Evolutionary conservation across 2,329 filamentous ascomycete species (phyloP).

Genomic region (Fusarium avenaceum): DNA sequence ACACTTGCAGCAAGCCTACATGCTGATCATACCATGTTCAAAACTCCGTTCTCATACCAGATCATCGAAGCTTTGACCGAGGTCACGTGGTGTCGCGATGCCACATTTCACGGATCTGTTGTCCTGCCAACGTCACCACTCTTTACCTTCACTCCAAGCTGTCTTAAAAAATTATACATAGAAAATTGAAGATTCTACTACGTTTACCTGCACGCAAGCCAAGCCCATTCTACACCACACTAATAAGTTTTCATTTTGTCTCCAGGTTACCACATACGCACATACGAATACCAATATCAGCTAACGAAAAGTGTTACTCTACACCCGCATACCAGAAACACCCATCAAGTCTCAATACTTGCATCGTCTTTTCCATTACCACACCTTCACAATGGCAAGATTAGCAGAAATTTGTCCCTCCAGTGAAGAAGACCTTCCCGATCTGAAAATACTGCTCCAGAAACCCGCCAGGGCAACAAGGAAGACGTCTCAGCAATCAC

Average conservation of each 20-base stretch:
- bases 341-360: background rate
- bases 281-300: constrained; percentile 22
- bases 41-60: background rate
- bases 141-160: constrained; percentile 7
- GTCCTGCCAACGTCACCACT: constrained; percentile 29
- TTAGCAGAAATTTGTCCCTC: constrained; percentile 50
- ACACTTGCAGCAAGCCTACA: background rate
- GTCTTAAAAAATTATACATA: constrained; percentile 15
- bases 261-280: constrained; percentile 21
- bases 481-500: constrained; percentile 13
- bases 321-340: constrained; percentile 15
- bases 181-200: constrained; percentile 20
- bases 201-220: constrained; percentile 13
- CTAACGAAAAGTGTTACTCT: constrained; percentile 17
- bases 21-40: background rate
- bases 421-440: constrained; percentile 60
- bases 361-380: background rate
- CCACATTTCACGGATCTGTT: constrained; percentile 28
- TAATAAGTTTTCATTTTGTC: background rate
- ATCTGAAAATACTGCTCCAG: constrained; percentile 52
- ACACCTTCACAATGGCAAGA: constrained; percentile 47
- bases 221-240: constrained; percentile 14
- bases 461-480: constrained; percentile 37
- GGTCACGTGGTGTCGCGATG: constrained; percentile 28
- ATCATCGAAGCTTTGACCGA: background rate